Conservation (phyloP, 495 filamentous ascomycete species). For the Cetradonia linearis region DNA sequence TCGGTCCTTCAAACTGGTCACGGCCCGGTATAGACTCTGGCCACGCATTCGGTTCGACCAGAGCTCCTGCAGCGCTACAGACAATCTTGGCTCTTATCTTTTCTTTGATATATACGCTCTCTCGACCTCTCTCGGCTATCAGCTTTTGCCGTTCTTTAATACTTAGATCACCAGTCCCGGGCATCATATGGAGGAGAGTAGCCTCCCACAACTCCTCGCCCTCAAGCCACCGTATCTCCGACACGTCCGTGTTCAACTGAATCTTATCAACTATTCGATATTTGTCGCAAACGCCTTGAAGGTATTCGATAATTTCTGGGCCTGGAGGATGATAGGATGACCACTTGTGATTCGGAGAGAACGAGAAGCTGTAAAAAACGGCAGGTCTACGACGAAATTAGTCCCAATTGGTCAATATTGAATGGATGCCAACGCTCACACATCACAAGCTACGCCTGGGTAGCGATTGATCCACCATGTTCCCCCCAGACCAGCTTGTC, state of each 20-base stretch:
- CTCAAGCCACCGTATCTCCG: conserved; percentile 35
- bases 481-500: conserved; percentile 51
- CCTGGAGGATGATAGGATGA: conserved; percentile 44
- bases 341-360: conserved; percentile 50
- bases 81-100: conserved; percentile 49
- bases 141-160: conserved; percentile 28
- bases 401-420: conserved; percentile 17
- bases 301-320: conserved; percentile 48
- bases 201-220: conserved; percentile 49
- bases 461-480: conserved; percentile 62
- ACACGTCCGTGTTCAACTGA: conserved; percentile 47
- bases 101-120: conserved; percentile 33
- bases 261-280: conserved; percentile 51
- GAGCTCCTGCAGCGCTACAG: conserved; percentile 44
- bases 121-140: conserved; percentile 29
- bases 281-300: conserved; percentile 46
- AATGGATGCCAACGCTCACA: conserved; percentile 25
- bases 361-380: conserved; percentile 53
- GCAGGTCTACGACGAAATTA: conserved; percentile 35
- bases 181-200: conserved; percentile 38
- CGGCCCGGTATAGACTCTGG: conserved; percentile 44
- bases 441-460: conserved; percentile 50
- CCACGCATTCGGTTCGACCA: conserved; percentile 43
- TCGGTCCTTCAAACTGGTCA: conserved; percentile 43
- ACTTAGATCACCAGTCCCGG: conserved; percentile 41